Evolutionary conservation across 345 rosid species (phyloP).

Genomic region (Citrus glauca): DNA sequence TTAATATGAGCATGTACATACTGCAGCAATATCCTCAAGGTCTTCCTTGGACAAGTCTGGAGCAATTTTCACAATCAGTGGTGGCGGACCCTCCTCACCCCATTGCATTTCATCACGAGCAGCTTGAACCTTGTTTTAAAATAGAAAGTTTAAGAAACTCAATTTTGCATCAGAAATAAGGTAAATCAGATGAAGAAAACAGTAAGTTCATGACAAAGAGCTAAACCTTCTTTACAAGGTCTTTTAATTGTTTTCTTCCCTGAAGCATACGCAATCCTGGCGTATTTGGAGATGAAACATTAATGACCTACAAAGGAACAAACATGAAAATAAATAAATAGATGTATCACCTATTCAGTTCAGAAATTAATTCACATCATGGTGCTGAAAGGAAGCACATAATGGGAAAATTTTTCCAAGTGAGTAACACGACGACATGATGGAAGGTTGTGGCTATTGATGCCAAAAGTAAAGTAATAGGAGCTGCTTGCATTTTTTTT

Average conservation of each 20-base stretch:
- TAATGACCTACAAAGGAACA: constrained; percentile 56
- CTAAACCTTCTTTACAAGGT: constrained; percentile 82
- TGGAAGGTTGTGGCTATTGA: not conserved
- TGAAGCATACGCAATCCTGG: constrained; percentile 95
- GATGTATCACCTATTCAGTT: not conserved
- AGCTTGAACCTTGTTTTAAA: constrained; percentile 72
- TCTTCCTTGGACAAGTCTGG: constrained; percentile 95
- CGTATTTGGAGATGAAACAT: constrained; percentile 97
- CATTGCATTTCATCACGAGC: constrained; percentile 99
- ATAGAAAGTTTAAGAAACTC: constrained; percentile 1
- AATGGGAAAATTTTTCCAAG: not conserved
- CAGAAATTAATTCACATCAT: not conserved
- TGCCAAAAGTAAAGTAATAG: not conserved
- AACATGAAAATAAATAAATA: not conserved
- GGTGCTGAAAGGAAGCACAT: not conserved
- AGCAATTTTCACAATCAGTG: constrained; percentile 92
- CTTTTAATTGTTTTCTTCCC: constrained; percentile 95
- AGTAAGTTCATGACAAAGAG: not conserved
- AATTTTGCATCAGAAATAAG: constrained; percentile 7
- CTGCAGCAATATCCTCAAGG: constrained; percentile 98
- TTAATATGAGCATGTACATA: constrained; percentile 25
- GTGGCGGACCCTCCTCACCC: constrained; percentile 99
- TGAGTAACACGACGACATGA: not conserved
- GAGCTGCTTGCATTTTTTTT: not conserved
- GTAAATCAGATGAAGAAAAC: not conserved